Base-by-base conservation (phyloP, 257 asterid genomes). In the Solanum chmielewskii region DNA sequence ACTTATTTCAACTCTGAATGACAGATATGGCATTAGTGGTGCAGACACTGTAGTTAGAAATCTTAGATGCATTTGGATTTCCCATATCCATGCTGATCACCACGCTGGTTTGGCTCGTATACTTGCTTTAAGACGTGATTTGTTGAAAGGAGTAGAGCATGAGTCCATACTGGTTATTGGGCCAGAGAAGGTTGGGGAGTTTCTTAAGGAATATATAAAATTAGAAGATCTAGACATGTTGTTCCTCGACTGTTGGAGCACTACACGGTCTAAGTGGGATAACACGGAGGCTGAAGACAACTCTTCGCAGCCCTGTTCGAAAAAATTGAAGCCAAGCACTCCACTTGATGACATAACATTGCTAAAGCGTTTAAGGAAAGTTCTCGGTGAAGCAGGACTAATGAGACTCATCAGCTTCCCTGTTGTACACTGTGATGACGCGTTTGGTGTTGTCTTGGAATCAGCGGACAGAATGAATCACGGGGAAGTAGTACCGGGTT, bases 51-150 rank as follows among this genome's bases (percentile, higher is more conserved):
- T 93, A 68, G 92, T 97, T 12, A 91, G 89, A 92, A 91, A 93
- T 71, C 88, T 97, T 87, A 93, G 87, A 88, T 97, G 96, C 74
- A 93, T 97, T 56, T 95, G 99, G 99, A 96, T 97, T 88, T 97
- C 99, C 35, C 99, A 97, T 88, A 97, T 97, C 73, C 99, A 97
- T 35, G 99, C 99, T 11, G 99, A 97, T 92, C 99, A 97, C 86
- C 99, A 97, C 56, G 92, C 98, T 0, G 99, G 99, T 45, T 95
- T 97, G 11, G 99, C 98, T 21, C 90, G 99, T 91, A 93, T 97
- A 88, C 97, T 97, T 52, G 92, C 99, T 49, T 94, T 92, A 15
- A 90, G 98, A 82, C 93, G 93, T 3, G 92, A 95, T 66, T 88
- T 95, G 85, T 84, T 97, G 89, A 91, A 91, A 81, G 97, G 90